Evolutionary conservation across 2,329 filamentous ascomycete species (phyloP).

Genomic region (Aspergillus pseudoglaucus): DNA sequence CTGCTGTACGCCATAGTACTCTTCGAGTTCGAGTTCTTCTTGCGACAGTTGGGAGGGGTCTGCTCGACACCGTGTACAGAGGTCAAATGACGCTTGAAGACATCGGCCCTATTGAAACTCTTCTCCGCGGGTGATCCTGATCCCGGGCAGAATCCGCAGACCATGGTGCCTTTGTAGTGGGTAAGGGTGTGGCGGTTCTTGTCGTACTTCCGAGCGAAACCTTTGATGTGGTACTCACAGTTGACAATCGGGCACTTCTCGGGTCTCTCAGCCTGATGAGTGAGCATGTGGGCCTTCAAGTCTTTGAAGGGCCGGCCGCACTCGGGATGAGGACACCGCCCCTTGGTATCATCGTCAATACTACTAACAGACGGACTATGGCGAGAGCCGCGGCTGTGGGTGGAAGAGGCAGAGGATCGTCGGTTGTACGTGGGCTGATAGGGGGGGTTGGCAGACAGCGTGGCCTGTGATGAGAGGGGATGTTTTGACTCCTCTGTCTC

Average conservation of each 20-base stretch:
- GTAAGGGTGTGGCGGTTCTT: constrained; percentile 92
- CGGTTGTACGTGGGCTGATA: constrained; percentile 49
- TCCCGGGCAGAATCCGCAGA: constrained; percentile 88
- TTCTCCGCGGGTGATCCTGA: constrained; percentile 85
- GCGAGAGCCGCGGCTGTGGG: constrained; percentile 58
- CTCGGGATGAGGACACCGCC: constrained; percentile 71
- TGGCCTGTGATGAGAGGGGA: constrained; percentile 55
- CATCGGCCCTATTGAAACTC: constrained; percentile 90
- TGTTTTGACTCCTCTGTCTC: neutral
- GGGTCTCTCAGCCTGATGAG: constrained; percentile 81
- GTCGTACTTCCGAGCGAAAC: constrained; percentile 92
- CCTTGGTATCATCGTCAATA: constrained; percentile 54
- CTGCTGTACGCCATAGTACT: constrained; percentile 63
- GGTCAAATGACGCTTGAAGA: constrained; percentile 90
- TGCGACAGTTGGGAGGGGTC: constrained; percentile 83
- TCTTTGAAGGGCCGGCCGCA: constrained; percentile 87
- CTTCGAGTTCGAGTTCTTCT: constrained; percentile 51
- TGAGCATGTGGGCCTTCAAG: constrained; percentile 88
- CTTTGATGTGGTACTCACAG: constrained; percentile 87
- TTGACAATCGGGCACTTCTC: constrained; percentile 91
- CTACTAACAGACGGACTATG: constrained; percentile 55
- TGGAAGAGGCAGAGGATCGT: constrained; percentile 63
- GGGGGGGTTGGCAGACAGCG: constrained; percentile 52
- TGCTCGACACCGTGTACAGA: constrained; percentile 90
- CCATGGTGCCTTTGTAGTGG: constrained; percentile 96